Conservation (phyloP, 352 stramenopile genomes). For the Globisporangium yorkense region DNA sequence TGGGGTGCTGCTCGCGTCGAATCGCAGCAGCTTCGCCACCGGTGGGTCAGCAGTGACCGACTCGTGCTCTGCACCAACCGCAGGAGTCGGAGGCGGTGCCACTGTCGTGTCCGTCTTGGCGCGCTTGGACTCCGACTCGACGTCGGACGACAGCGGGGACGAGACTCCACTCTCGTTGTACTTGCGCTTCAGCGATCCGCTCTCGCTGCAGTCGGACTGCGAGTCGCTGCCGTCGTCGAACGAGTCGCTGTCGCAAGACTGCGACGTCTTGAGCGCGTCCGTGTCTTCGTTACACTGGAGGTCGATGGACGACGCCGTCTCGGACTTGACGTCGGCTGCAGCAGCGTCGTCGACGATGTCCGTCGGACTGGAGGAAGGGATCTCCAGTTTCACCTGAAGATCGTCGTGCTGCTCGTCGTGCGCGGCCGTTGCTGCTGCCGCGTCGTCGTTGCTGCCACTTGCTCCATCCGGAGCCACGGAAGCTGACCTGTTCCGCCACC, state of each 20-base stretch:
- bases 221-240: slow-evolving; percentile 54
- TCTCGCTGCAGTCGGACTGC: slow-evolving; percentile 35
- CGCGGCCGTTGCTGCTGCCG: not conserved
- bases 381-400: slow-evolving; percentile 17
- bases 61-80: not conserved
- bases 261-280: slow-evolving; percentile 35
- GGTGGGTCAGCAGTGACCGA: not conserved
- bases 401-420: slow-evolving; percentile 2
- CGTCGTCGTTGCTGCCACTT: not conserved
- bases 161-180: slow-evolving; percentile 22
- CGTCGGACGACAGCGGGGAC: slow-evolving; percentile 25
- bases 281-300: slow-evolving; percentile 14
- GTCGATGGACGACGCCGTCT: slow-evolving; percentile 2
- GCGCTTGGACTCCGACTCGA: slow-evolving; percentile 24
- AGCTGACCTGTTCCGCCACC: slow-evolving; percentile 50
- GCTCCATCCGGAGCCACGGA: slow-evolving; percentile 2
- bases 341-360: not conserved
- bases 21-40: slow-evolving; percentile 26
- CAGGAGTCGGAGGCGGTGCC: not conserved
- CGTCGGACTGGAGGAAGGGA: not conserved
- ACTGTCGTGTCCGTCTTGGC: slow-evolving; percentile 6
- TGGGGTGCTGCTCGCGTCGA: slow-evolving; percentile 32
- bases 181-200: slow-evolving; percentile 34
- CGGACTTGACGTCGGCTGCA: not conserved
- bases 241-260: slow-evolving; percentile 61